Base-by-base conservation (phyloP, 371 early-diverging fungal genomes). In the Rhizopus delemar region DNA sequence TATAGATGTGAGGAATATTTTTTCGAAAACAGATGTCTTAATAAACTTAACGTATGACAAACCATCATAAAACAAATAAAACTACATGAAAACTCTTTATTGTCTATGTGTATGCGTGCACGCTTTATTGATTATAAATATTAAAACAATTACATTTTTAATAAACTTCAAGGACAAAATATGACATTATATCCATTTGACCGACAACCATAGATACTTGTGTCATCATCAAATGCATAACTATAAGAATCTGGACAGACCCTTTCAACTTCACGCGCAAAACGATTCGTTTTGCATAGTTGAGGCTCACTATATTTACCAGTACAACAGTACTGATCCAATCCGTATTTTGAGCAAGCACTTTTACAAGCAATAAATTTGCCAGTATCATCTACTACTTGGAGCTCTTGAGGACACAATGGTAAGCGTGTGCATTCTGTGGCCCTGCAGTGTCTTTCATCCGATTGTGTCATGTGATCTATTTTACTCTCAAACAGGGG, bases 1-100 rank as follows among this genome's bases (percentile, higher is more conserved):
- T 3, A 75, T 86, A 12, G 78, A 78, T 39, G 78, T 77, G 9
- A 82, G 77, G 69, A 77, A 73, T 5, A 68, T 81, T 63, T 86
- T 87, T 12, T 93, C 88, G 85, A 89, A 88, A 0, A 87, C 87
- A 34, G 87, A 88, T 63, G 90, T 84, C 64, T 66, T 93, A 41
- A 78, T 90, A 33, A 86, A 82, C 6, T 67, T 92, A 50, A 82
- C 85, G 55, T 86, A 88, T 51, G 56, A 63, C 22, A 22, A 22
- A 22, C 22, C 22, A 22, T 22, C 22, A 22, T 22, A 22, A 22
- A 22, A 22, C 2, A 2, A 22, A 22, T 22, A 22, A 22, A 22
- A 22, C 22, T 0, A 22, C 2, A 22, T 22, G 2, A 22, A 22
- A 22, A 22, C 22, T 22, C 22, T 22, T 22, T 22, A 22, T 22